These are phyloP conservation scores for Sistotremastrum suecicum DNA, from an alignment of 768 basidiomycete genomes.

Conservation along the genomic window DNA sequence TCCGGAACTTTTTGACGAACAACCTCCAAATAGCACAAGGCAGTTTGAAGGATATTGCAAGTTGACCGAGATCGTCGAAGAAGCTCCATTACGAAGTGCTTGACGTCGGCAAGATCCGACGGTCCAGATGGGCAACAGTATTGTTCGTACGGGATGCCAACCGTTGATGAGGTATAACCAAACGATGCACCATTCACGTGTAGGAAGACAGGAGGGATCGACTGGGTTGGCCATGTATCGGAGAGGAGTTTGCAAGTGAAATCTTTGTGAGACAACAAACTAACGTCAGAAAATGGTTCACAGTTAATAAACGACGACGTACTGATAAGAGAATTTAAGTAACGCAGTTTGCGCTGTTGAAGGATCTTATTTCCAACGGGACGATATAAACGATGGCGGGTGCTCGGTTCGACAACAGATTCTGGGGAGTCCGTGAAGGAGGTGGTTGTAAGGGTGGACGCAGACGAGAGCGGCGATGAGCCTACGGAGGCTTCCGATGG, in stretches of 20 bases:
- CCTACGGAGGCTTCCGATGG: no score
- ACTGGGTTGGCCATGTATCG: conserved; percentile 70
- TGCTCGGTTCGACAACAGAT: no score
- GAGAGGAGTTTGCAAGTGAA: conserved; percentile 37
- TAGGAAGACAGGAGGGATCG: conserved; percentile 46
- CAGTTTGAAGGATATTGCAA: conserved; percentile 72
- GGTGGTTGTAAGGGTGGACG: no score
- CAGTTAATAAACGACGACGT: not conserved
- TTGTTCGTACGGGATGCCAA: conserved; percentile 12
- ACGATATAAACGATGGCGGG: no score
- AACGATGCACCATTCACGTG: conserved; percentile 19
- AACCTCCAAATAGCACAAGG: conserved; percentile 77
- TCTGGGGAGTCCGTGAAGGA: no score
- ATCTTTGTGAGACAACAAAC: conserved; percentile 1
- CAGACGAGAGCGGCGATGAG: no score
- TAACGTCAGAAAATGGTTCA: not conserved
- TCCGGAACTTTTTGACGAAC: conserved; percentile 60
- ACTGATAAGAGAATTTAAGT: conserved; percentile 5
- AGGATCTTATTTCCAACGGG: no score
- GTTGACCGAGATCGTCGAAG: conserved; percentile 77
- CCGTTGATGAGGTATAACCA: conserved; percentile 12
- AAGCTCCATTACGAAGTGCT: conserved; percentile 77
- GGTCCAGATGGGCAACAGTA: conserved; percentile 9
- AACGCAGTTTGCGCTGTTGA: no score
- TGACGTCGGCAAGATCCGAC: conserved; percentile 41